A percentile compares a stretch with the other conserved stretches of the same genome.
phyloP scores from a whole-genome alignment of 176 grass and related monocot species.

The Microstegium vimineum region DNA sequence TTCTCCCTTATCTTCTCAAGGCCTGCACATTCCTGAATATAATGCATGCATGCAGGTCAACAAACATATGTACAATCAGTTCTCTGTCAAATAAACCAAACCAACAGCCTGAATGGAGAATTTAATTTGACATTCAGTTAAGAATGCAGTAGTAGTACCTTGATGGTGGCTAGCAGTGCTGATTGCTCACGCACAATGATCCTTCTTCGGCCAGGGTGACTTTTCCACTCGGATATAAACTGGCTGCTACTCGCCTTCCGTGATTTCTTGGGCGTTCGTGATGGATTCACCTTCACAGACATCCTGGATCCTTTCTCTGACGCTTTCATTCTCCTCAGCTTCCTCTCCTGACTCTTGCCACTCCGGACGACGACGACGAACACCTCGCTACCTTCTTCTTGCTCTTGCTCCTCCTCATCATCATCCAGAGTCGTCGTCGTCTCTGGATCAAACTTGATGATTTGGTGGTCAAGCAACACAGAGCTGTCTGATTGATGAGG shows the following conservation, averaged over 20 bases:
- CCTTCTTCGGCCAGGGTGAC: constrained; percentile 25
- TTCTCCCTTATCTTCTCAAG: constrained; percentile 65
- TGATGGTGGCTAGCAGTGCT: constrained; percentile 60
- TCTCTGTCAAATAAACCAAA: not conserved
- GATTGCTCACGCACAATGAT: constrained; percentile 52
- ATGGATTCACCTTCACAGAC: not conserved
- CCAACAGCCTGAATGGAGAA: constrained; percentile 15
- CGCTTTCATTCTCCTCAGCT: constrained; percentile 52
- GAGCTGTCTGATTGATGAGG: not conserved
- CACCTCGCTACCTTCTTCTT: not conserved
- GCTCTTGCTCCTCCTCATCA: constrained; percentile 13
- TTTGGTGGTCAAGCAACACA: constrained; percentile 14
- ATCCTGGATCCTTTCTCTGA: constrained; percentile 31
- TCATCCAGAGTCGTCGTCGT: not conserved
- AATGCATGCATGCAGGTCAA: not conserved
- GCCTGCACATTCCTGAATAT: constrained; percentile 54
- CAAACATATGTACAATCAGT: no score
- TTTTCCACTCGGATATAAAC: constrained; percentile 56
- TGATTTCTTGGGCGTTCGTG: constrained; percentile 24
- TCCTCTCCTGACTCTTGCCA: constrained; percentile 64
- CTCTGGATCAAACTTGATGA: constrained; percentile 1
- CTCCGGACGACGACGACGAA: constrained; percentile 41
- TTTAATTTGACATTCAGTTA: not conserved
- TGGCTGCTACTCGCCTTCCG: constrained; percentile 28
- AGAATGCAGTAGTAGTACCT: constrained; percentile 37